A percentile compares a stretch with the other conserved stretches of the same genome.
These are phyloP conservation scores for Hymenoscyphus linearis DNA, from an alignment of 2,329 filamentous ascomycete species.

Conservation along the genomic window DNA sequence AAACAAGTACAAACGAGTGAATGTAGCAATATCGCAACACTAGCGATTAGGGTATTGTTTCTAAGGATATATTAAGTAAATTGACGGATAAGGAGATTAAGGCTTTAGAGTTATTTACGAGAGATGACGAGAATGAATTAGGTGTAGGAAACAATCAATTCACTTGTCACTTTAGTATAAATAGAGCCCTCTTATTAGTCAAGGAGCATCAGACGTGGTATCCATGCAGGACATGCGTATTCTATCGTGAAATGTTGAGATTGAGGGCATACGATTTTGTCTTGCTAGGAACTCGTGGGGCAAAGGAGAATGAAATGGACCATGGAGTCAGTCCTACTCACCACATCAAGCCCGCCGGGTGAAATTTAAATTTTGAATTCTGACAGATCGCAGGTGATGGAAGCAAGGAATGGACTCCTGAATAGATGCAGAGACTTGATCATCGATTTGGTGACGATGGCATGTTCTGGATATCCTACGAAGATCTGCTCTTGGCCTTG, in stretches of 20 bases:
- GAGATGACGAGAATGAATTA: no score
- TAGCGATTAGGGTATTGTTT: no score
- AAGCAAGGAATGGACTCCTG: slow-evolving; percentile 56
- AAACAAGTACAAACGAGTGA: no score
- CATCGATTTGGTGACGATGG: slow-evolving; percentile 59
- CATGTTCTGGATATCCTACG: slow-evolving; percentile 59
- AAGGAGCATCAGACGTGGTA: slow-evolving; percentile 45
- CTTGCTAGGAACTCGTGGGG: slow-evolving; percentile 54
- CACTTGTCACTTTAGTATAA: no score
- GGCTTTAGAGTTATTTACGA: no score
- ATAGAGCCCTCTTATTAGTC: slow-evolving; percentile 70
- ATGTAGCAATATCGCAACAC: no score
- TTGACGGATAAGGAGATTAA: slow-evolving; percentile 79
- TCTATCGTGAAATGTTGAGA: slow-evolving; percentile 47
- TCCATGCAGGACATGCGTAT: slow-evolving; percentile 38
- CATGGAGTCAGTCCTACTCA: slow-evolving; percentile 36
- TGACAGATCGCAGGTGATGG: slow-evolving; percentile 38
- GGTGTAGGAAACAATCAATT: no score
- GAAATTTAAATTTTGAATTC: not conserved
- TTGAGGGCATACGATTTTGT: slow-evolving; percentile 49
- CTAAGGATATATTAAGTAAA: slow-evolving; percentile 70
- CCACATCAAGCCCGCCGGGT: not conserved
- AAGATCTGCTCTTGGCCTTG: slow-evolving; percentile 57
- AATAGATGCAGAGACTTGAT: slow-evolving; percentile 51
- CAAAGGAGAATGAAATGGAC: slow-evolving; percentile 52